phyloP scores from a whole-genome alignment of 257 asterid species.

The Thymus quinquecostatus region DNA sequence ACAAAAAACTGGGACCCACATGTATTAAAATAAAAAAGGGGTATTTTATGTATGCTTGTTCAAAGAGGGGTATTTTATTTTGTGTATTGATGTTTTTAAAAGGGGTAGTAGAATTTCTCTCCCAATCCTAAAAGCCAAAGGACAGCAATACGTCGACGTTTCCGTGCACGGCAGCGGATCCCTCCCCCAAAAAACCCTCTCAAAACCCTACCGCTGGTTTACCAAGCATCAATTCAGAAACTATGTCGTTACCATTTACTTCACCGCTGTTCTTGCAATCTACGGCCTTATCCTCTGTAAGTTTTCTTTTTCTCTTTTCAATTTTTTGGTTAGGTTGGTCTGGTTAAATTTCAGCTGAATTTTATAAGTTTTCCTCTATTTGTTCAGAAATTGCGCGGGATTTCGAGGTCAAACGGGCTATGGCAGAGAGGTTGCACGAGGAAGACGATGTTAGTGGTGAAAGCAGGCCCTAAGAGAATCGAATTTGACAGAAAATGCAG shows the following conservation, averaged over 20 bases:
- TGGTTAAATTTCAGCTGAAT: conserved; percentile 10
- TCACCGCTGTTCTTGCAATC: conserved; percentile 40
- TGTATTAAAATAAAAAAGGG: too few species aligned
- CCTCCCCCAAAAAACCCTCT: conserved; percentile 26
- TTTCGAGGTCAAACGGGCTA: conserved; percentile 38
- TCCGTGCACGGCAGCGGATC: too few species aligned
- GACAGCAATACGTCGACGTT: too few species aligned
- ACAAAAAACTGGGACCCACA: too few species aligned
- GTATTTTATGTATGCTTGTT: too few species aligned
- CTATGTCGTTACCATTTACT: conserved; percentile 43
- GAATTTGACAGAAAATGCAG: conserved; percentile 74
- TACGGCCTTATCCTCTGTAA: conserved; percentile 45
- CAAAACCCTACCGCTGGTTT: conserved; percentile 39
- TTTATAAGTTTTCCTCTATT: conserved; percentile 16
- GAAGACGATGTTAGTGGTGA: conserved; percentile 48
- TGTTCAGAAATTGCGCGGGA: conserved; percentile 47
- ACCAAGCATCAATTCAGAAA: conserved; percentile 11
- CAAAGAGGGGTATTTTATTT: too few species aligned
- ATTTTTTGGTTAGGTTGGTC: not conserved
- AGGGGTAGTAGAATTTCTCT: too few species aligned
- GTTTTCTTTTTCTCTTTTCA: conserved; percentile 4
- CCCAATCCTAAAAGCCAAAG: too few species aligned
- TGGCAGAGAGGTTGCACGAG: conserved; percentile 41
- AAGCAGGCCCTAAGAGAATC: conserved; percentile 85
- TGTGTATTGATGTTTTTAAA: too few species aligned